Base-by-base conservation (phyloP, 2,329 filamentous ascomycete genomes). In the Diaporthe australafricana region DNA sequence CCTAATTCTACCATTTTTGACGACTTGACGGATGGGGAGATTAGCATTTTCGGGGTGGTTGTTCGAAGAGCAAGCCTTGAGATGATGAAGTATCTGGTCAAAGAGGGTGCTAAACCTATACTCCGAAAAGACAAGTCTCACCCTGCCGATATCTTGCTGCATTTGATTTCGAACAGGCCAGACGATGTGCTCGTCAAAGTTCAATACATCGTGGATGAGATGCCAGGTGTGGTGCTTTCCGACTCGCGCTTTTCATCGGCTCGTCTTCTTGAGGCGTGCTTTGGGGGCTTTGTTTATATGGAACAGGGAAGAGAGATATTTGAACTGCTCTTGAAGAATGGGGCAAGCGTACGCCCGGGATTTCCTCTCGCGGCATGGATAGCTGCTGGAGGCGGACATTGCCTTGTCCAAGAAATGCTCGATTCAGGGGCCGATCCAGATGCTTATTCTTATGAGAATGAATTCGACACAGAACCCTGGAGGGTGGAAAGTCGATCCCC, bases 11-110 rank as follows among this genome's bases (percentile, higher is more conserved):
- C 27, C 17, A 17, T 20, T 40, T 30, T 27, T 12, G 14, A 22
- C 5, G 2, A 17, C n/a, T n/a, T n/a, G n/a, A n/a, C n/a, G n/a
- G n/a, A n/a, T n/a, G n/a, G n/a, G n/a, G n/a, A n/a, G 5, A 25
- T 35, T 7, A 48, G 20, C 8, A 14, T 70, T 2, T 14, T 65
- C 9, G 45, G 9, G 5, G 2, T 12, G 2, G 53, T 47, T 14
- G 5, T 48, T 22, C 1, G 45, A 1, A 2, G 8, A 5, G 30
- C 55, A 9, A 38, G 3, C 2, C 9, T 69, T 32, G 20, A 11
- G 3, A 35, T 70, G 68, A 52, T 42, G 45, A 70, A 53, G 47
- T 55, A 70, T 16, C 2, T 70, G 27, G 16, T 52, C n/a, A 17
- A 20, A 1, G 27, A 38, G 17, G 56, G 68, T 11, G 55, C 55